These are phyloP conservation scores for Fusarium abutilonis DNA, from an alignment of 2,329 filamentous ascomycete species.

Conservation along the genomic window DNA sequence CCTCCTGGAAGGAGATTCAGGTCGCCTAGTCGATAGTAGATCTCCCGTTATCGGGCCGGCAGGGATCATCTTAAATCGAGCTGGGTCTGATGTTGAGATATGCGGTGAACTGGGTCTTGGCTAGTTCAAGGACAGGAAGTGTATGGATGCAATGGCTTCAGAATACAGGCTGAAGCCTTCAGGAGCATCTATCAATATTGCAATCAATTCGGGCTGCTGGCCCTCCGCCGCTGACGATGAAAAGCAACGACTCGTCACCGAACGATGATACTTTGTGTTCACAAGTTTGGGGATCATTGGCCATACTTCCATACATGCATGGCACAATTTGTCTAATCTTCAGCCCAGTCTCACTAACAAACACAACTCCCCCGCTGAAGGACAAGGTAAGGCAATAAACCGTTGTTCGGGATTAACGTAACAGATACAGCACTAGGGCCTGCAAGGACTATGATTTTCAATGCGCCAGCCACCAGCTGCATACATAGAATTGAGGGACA, in stretches of 20 bases:
- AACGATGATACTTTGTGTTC: conserved; percentile 4
- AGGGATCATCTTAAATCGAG: conserved; percentile 29
- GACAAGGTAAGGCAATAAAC: conserved; percentile 12
- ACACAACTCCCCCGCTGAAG: conserved; percentile 1
- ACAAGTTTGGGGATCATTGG: conserved; percentile 5
- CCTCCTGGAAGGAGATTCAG: conserved; percentile 20
- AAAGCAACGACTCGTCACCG: conserved; percentile 6
- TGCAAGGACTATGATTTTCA: conserved; percentile 39
- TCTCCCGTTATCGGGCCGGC: conserved; percentile 42
- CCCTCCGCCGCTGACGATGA: conserved; percentile 14
- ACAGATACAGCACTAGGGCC: conserved; percentile 16
- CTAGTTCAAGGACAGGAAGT: conserved; percentile 13
- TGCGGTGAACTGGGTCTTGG: conserved; percentile 42
- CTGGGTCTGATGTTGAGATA: conserved; percentile 31
- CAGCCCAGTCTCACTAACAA: conserved; percentile 1
- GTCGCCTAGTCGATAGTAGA: conserved; percentile 31
- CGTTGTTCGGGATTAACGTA: conserved; percentile 20
- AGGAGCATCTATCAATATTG: conserved; percentile 1
- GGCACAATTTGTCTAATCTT: conserved; percentile 3
- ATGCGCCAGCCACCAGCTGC: conserved; percentile 30
- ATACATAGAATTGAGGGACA: conserved; percentile 4
- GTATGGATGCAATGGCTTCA: not conserved
- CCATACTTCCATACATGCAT: conserved; percentile 3
- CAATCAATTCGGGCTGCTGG: conserved; percentile 4
- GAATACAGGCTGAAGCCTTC: not conserved